Base-by-base conservation (phyloP, 1,284 basidiomycete genomes). In the Xerocomus minutiporus region DNA sequence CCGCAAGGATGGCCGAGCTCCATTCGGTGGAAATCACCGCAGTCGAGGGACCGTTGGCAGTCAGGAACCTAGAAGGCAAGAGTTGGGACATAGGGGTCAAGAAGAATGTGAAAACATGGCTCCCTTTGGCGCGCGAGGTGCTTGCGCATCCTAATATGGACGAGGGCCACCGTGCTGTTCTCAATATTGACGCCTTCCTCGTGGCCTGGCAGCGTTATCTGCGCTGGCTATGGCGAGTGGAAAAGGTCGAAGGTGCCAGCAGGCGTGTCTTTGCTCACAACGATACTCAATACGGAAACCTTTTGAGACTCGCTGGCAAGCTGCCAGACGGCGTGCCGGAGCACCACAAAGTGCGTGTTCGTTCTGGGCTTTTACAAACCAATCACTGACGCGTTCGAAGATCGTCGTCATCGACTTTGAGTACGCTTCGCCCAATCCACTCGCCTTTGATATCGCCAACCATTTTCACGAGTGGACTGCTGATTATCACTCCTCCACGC, bases 401-500 rank as follows among this genome's bases (percentile, higher is more conserved):
- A 85, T 95, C 61, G 90, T 95, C 65, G 91, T 97, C 35, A 91
- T 97, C 58, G 93, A 97, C 71, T 97, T 96, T 67, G 94, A 97
- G 73, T 97, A 97, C 65, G 91, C 93, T 8, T 79, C 86, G 0
- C 87, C 89, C 2, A 97, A 96, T 68, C 84, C 91, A 28, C 84
- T 92, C 3, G 88, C 91, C 2, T 95, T 86, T 71, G 94, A 97
- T 68, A 93, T 97, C 62, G 93, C 89, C 54, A 97, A 97, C 72
- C 93, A 97, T 72, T 97, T 96, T 72, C 86, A 91, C 66, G 94
- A 97, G 72, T 97, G 94, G 93, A 89, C 89, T 28, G 88, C 91
- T 17, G 81, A 96, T 71, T 97, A 97, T 70, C 88, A 91, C 66
- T 78, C 80, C 6, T 67, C 78, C 23, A 82, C 80, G 0, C 88